Base-by-base conservation (phyloP, 2,329 filamentous ascomycete species). In the Fusarium anthophilum region DNA sequence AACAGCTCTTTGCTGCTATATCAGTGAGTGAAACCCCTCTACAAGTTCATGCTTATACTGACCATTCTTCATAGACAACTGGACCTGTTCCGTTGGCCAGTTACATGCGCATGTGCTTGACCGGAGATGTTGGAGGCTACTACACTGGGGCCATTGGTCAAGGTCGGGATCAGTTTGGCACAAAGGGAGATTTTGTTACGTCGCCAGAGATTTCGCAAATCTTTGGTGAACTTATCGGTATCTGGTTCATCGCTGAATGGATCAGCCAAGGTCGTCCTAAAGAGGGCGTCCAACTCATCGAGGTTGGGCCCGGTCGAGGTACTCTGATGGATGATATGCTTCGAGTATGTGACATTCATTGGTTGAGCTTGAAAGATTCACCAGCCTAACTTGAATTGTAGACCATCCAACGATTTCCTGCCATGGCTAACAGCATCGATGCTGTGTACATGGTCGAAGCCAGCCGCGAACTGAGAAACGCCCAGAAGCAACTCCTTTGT, bases 101-200 rank as follows among this genome's bases (percentile, higher is more conserved):
- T 59, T 99, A 95, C 82, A 99, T 99, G 96, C 95, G 96, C 81
- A 97, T 98, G 92, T 98, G 96, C 82, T 90, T 99, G 73, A 99
- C 96, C 2, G 93, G 94, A 17, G 94, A 96, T 70, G 85, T 94
- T 44, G 95, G 94, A 66, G 96, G 96, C 61, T 99, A 99, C 85
- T 99, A 99, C 84, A 98, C 95, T 2, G 90, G 92, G 10, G 90
- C 91, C 30, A 88, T 92, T 48, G 87, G 88, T 14, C 84, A 90
- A 68, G 91, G 89, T 26, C 89, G 91, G 53, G 95, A 98, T 80
- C 95, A 96, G 73, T 99, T 99, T 78, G 96, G 96, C n/a, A 86
- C 90, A 63, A 93, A 94, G 79, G 96, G 96, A 32, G 96, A 99
- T 83, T 99, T 99, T 80, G 92, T 98, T 58, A 99, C 96, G 0